A percentile compares a stretch with the other conserved stretches of the same genome.
Evolutionary conservation across 805 yeast species (phyloP).

Genomic region (Lachancea nothofagi): DNA sequence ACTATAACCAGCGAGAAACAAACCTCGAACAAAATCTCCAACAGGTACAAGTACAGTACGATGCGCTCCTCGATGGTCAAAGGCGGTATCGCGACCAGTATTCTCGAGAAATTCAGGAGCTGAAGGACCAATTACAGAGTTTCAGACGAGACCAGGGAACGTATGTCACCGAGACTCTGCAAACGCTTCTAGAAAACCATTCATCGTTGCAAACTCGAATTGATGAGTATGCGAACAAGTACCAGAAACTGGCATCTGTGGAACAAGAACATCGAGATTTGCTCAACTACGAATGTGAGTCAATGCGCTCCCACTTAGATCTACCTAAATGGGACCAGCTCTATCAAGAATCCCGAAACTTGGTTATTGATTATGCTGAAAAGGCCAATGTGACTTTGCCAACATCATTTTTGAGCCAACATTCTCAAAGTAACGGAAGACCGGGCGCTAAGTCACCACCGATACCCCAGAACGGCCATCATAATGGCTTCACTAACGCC

Average conservation of each 20-base stretch:
- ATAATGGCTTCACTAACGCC: neutral
- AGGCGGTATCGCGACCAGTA: constrained; percentile 22
- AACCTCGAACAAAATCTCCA: constrained; percentile 14
- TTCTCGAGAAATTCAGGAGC: constrained; percentile 17
- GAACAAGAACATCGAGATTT: constrained; percentile 11
- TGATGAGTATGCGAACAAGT: constrained; percentile 9
- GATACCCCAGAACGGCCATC: neutral
- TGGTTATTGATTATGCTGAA: constrained; percentile 18
- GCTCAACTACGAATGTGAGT: constrained; percentile 11
- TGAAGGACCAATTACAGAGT: constrained; percentile 6
- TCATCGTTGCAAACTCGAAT: constrained; percentile 6
- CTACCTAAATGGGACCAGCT: constrained; percentile 19
- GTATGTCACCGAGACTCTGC: constrained; percentile 1
- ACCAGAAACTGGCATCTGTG: constrained; percentile 9
- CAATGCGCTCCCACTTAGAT: constrained; percentile 12
- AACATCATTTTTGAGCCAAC: constrained; percentile 3
- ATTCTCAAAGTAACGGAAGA: neutral
- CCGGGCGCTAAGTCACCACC: neutral
- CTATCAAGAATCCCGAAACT: constrained; percentile 16
- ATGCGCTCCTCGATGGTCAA: constrained; percentile 24
- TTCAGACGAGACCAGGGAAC: constrained; percentile 5
- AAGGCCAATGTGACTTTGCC: constrained; percentile 12
- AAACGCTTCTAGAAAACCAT: constrained; percentile 1
- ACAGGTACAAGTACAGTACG: constrained; percentile 21
- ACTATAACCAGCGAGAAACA: constrained; percentile 9